Evolutionary conservation across 441 rosid genomes (phyloP).

Genomic region (Erodium texanum): DNA sequence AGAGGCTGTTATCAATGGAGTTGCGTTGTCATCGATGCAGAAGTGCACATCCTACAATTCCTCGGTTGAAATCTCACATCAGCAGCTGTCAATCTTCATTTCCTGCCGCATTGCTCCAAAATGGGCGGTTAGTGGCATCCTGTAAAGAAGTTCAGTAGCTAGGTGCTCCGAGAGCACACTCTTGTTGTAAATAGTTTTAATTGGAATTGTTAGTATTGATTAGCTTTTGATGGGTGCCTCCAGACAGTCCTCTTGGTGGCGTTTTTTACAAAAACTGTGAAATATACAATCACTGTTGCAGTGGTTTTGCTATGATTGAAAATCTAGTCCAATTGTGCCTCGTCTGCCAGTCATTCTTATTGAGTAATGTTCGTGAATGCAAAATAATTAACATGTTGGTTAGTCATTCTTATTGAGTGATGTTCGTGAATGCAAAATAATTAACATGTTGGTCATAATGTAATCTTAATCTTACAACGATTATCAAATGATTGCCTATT

Average conservation of each 20-base stretch:
- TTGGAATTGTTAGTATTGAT: neutral
- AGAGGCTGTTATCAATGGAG: constrained; percentile 48
- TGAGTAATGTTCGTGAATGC: too few species aligned
- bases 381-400: too few species aligned
- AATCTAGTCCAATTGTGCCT: too few species aligned
- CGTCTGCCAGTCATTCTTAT: too few species aligned
- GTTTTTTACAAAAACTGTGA: neutral
- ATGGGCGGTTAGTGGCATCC: constrained; percentile 33
- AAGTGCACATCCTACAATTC: constrained; percentile 83
- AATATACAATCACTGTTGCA: neutral
- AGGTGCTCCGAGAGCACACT: neutral
- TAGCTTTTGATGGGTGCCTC: neutral
- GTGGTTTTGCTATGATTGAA: neutral
- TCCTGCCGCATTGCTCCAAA: constrained; percentile 39
- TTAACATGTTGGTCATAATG: too few species aligned
- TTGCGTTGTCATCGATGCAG: constrained; percentile 76
- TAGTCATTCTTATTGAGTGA: too few species aligned
- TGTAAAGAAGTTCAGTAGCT: constrained; percentile 3
- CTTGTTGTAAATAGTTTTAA: neutral
- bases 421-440: too few species aligned
- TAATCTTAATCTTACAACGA: too few species aligned
- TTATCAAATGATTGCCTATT: too few species aligned
- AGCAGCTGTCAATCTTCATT: constrained; percentile 45
- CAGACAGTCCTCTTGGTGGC: neutral
- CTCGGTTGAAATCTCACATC: constrained; percentile 64